A percentile compares a stretch with the other conserved stretches of the same genome.
These are phyloP conservation scores for Wolfiporia cocos DNA, from an alignment of 1,284 basidiomycete species.

Conservation along the genomic window DNA sequence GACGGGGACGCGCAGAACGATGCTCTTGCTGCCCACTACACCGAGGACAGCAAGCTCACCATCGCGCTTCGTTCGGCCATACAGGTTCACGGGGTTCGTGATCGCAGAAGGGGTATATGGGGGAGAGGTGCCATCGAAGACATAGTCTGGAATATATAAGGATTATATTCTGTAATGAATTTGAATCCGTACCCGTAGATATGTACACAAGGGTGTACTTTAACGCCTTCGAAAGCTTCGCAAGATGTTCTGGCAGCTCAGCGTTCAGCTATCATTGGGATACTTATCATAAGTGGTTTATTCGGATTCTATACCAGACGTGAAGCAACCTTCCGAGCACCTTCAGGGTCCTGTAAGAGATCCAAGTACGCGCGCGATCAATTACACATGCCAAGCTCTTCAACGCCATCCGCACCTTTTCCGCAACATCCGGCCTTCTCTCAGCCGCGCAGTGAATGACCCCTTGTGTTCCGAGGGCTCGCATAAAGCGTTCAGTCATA, in stretches of 20 bases:
- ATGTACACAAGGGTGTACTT: slow-evolving; percentile 68
- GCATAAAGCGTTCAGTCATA: neutral
- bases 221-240: slow-evolving; percentile 47
- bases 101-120: slow-evolving; percentile 63
- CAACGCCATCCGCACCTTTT: slow-evolving; percentile 46
- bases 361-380: slow-evolving; percentile 3
- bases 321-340: slow-evolving; percentile 46
- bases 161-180: neutral
- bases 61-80: slow-evolving; percentile 71
- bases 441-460: slow-evolving; percentile 85
- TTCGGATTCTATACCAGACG: neutral
- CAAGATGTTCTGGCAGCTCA: slow-evolving; percentile 56
- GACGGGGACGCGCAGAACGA: slow-evolving; percentile 77
- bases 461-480: slow-evolving; percentile 35
- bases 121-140: slow-evolving; percentile 80
- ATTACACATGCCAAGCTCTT: no score
- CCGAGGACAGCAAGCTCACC: slow-evolving; percentile 65
- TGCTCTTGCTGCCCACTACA: slow-evolving; percentile 44
- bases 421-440: slow-evolving; percentile 76
- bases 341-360: slow-evolving; percentile 50
- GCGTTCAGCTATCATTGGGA: slow-evolving; percentile 53
- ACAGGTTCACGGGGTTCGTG: slow-evolving; percentile 75
- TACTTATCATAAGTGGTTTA: neutral
- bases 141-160: slow-evolving; percentile 53
- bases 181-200: slow-evolving; percentile 52